phyloP scores from a whole-genome alignment of 2,329 filamentous ascomycete species.

The Claviceps digitariae region DNA sequence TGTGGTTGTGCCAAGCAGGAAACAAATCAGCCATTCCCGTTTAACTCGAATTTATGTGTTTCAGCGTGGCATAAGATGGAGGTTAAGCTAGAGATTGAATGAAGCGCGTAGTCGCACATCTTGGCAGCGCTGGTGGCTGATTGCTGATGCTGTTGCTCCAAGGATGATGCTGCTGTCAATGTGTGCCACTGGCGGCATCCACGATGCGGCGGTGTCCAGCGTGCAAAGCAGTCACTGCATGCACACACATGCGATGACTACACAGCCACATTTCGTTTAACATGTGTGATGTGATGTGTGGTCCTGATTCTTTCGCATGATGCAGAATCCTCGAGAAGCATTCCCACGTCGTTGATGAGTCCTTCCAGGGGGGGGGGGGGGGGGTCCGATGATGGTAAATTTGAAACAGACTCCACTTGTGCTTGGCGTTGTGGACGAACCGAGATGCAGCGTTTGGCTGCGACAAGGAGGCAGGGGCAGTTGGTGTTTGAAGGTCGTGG shows the following conservation, averaged over 20 bases:
- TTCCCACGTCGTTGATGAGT: neutral
- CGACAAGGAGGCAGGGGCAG: neutral
- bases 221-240: neutral
- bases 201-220: neutral
- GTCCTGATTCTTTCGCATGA: neutral
- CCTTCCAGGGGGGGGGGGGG: neutral
- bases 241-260: neutral
- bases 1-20: neutral
- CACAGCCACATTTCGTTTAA: neutral
- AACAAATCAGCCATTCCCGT: neutral
- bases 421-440: neutral
- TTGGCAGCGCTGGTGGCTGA: neutral
- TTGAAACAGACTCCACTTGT: constrained; percentile 1
- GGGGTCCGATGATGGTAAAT: neutral
- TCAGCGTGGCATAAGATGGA: neutral
- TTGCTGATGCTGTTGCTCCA: too few species aligned
- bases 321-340: neutral
- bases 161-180: neutral
- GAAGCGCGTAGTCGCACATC: neutral
- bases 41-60: too few species aligned
- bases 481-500: too few species aligned
- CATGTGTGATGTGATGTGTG: too few species aligned
- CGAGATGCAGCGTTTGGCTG: neutral
- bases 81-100: neutral
- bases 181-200: neutral